phyloP scores from a whole-genome alignment of 768 basidiomycete genomes.

The Boletus pseudo-olivaceus region DNA sequence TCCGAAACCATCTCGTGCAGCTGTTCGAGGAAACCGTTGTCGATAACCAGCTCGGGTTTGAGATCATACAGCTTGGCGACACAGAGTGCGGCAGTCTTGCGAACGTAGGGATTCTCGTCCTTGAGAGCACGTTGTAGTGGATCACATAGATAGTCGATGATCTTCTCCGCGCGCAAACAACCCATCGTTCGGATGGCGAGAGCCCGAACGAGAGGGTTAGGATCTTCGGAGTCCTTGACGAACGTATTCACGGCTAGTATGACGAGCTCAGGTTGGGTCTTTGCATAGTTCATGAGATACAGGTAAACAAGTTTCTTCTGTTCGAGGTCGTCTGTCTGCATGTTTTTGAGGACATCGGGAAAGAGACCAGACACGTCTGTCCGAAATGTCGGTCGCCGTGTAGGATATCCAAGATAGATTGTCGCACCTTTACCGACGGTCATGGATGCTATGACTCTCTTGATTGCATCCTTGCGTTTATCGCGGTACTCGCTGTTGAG shows the following conservation, averaged over 20 bases:
- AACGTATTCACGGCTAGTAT: slow-evolving; percentile 99
- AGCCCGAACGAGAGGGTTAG: slow-evolving; percentile 94
- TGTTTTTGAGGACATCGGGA: slow-evolving; percentile 98
- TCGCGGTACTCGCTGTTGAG: slow-evolving; percentile 96
- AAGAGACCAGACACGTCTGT: slow-evolving; percentile 90
- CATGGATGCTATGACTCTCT: slow-evolving; percentile 96
- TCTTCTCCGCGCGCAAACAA: slow-evolving; percentile 95
- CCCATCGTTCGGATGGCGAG: slow-evolving; percentile 98
- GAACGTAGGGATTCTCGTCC: slow-evolving; percentile 97
- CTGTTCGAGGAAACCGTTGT: slow-evolving; percentile 89
- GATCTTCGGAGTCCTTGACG: slow-evolving; percentile 95
- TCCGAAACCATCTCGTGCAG: slow-evolving; percentile 92
- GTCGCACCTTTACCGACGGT: slow-evolving; percentile 92
- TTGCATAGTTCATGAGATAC: slow-evolving; percentile 99
- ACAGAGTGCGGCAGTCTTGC: slow-evolving; percentile 95
- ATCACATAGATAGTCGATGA: slow-evolving; percentile 97
- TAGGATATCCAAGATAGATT: background rate
- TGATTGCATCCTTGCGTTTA: slow-evolving; percentile 97
- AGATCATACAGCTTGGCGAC: slow-evolving; percentile 98
- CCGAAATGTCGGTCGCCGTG: slow-evolving; percentile 3
- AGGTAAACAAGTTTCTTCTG: slow-evolving; percentile 99
- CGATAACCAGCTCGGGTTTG: slow-evolving; percentile 91
- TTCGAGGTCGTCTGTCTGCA: slow-evolving; percentile 99
- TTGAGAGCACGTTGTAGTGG: slow-evolving; percentile 87
- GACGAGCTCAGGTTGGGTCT: slow-evolving; percentile 97